Base-by-base conservation (phyloP, 495 filamentous ascomycete genomes). In the Xylaria longipes region DNA sequence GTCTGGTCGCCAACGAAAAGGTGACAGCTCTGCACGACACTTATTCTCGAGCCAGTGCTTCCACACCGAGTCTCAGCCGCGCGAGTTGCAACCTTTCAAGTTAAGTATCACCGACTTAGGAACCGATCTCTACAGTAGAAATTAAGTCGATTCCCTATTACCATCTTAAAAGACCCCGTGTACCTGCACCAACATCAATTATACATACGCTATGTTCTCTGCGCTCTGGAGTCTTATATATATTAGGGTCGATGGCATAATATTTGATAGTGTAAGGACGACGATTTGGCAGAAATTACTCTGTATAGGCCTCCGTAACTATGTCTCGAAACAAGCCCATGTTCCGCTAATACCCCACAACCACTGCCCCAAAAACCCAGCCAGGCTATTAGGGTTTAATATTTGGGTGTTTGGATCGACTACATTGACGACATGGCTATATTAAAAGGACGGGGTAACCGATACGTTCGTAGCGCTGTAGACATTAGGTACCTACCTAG, bases 21-120 rank as follows among this genome's bases (percentile, higher is more conserved):
- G 41, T 39, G 57, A 69, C 45, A 69, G 43, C 27, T 69, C 39
- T 48, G 31, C 39, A n/a, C 25, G 43, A n/a, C 57, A 48, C 65
- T 67, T 67, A n/a, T 67, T 29, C 41, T 8, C 37, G 15, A 64
- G 14, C 33, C 33, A 31, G 46, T 43, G 35, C 31, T 39, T 52
- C 35, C 48, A 50, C 41, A 27, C 68, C 35, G 14, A 35, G 11
- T 63, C n/a, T 70, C 58, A 56, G 45, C 45, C 58, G 45, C 68
- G 68, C 5, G 27, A 56, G 27, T 56, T 54, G 50, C 22, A 9
- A 15, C 25, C 22, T 14, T 5, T 15, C 22, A 12, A 27, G 25
- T 54, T 29, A 54, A 25, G 50, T 27, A 27, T 27, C n/a, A 4
- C 48, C 8, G 8, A 25, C 6, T 22, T 25, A 27, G n/a, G 8